Conservation (phyloP, 352 stramenopile genomes). For the Globisporangium lucens region DNA sequence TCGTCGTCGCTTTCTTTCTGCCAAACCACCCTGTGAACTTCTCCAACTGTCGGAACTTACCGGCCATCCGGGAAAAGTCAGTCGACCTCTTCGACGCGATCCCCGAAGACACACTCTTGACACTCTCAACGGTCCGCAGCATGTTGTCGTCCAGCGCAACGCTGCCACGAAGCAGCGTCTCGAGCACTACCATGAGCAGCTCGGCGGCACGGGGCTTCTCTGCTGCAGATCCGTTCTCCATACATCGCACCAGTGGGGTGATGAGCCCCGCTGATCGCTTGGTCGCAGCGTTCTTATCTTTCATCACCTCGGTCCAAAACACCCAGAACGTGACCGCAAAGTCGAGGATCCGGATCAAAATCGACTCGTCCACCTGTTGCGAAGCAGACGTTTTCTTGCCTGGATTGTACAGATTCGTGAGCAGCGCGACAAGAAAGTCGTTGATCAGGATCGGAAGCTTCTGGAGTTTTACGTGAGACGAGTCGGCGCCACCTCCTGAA, state of each 20-base stretch:
- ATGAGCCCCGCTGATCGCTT: constrained; percentile 58
- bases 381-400: constrained; percentile 14
- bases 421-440: constrained; percentile 58
- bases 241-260: constrained; percentile 49
- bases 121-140: constrained; percentile 44
- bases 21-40: constrained; percentile 52
- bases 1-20: constrained; percentile 25
- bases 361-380: constrained; percentile 38
- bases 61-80: constrained; percentile 56
- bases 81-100: constrained; percentile 70
- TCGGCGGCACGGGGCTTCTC: constrained; percentile 67
- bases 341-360: constrained; percentile 63
- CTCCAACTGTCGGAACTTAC: constrained; percentile 64
- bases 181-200: constrained; percentile 63
- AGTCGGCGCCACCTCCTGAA: constrained; percentile 18
- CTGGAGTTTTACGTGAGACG: constrained; percentile 37
- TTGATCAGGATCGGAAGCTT: constrained; percentile 70
- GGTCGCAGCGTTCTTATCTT: constrained; percentile 43
- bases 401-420: constrained; percentile 47
- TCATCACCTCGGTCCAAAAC: constrained; percentile 57
- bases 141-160: constrained; percentile 51
- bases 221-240: constrained; percentile 37
- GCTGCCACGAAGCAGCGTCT: constrained; percentile 44
- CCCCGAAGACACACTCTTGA: constrained; percentile 38
- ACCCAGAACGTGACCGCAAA: constrained; percentile 74